Evolutionary conservation across 176 grass and related monocot species (phyloP), one percentile per base, ranked within the genome.

Genomic region (Bromus sterilis): DNA sequence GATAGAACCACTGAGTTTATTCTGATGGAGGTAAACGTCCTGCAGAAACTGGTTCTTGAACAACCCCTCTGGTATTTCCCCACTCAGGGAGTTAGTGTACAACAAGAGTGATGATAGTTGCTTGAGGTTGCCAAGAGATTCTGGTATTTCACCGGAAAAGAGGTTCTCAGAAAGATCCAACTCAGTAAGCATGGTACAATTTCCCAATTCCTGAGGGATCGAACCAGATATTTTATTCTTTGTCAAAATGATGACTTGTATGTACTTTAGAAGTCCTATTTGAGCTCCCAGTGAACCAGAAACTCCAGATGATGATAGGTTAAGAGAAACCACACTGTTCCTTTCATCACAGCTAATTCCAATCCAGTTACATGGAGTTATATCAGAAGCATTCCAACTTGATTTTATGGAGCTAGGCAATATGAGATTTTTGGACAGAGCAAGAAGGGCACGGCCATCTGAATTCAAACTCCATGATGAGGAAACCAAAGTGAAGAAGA

Each of bases 111-210:
- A 53, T 81, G 88, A 72, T 57, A 97, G 57, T 20, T 56, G 84
- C 12, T 86, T 86, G 33, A 94, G 70, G 72, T 94, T 88, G 0
- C 48, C 31, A 44, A 97, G 78, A 46, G 71, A 87, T 79, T 70
- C 63, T 84, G 91, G 94, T 66, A 97, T 97, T 63, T 89, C 46
- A 28, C 87, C 89, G 5, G 91, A 92, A 87, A 97, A 46, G 6
- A 32, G 32, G 65, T 97, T 97, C 4, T 1, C 7, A 1, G 91
- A 89, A 29, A 97, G 76, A 71, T 94, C 80, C 66, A 97, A 75
- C 41, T 59, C 25, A 56, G 84, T 77, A 83, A 97, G 72, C 61
- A 66, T 70, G 32, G 15, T 89, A 68, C 94, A 97, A 56, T 85
- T 85, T 26, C 85, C 82, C 56, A 97, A 31, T 78, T 94, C 89